A percentile compares a stretch with the other conserved stretches of the same genome.
These are phyloP conservation scores for Neopestalotiopsis sp. DNA, from an alignment of 2,329 filamentous ascomycete species.

Conservation along the genomic window DNA sequence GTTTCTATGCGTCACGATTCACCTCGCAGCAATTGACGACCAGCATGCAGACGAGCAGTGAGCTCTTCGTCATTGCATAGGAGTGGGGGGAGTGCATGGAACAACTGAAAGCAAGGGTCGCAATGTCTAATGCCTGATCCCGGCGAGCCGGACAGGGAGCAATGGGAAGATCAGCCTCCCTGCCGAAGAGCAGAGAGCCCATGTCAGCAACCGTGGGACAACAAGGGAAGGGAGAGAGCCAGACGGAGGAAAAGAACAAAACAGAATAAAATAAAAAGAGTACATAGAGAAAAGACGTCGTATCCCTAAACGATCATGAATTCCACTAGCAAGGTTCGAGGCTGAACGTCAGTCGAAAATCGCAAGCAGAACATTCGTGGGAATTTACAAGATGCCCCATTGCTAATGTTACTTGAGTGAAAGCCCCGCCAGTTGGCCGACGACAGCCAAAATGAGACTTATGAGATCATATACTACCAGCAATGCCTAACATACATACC, in stretches of 20 bases:
- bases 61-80: background rate
- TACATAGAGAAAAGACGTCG: background rate
- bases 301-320: conserved; percentile 6
- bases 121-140: conserved; percentile 12
- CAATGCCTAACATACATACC: no score
- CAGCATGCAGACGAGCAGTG: background rate
- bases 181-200: conserved; percentile 9
- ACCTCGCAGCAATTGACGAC: background rate
- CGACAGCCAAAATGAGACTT: background rate
- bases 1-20: background rate
- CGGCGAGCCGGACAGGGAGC: conserved; percentile 11
- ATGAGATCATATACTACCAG: no score
- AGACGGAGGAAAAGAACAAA: background rate
- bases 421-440: background rate
- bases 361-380: background rate
- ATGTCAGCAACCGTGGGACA: conserved; percentile 12
- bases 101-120: conserved; percentile 10
- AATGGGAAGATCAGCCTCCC: conserved; percentile 14
- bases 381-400: background rate
- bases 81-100: conserved; percentile 6
- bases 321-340: conserved; percentile 1
- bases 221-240: background rate
- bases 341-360: background rate
- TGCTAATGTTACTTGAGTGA: background rate
- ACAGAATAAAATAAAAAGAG: background rate